phyloP scores from a whole-genome alignment of 1,284 basidiomycete genomes.

The Leccinum fuscescens region DNA sequence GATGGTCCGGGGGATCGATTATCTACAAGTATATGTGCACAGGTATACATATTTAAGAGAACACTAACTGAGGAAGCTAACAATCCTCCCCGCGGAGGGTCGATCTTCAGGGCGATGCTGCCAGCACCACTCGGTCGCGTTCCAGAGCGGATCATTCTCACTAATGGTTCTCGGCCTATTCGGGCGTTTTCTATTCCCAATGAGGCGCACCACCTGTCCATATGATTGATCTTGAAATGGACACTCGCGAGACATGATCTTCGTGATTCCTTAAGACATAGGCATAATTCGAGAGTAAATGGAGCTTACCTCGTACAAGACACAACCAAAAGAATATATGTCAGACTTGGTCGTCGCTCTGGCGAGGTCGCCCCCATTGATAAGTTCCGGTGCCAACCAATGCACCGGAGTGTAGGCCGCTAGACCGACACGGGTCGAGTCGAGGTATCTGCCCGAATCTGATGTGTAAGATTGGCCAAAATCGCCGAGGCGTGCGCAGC shows the following conservation, averaged over 20 bases:
- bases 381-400: constrained; percentile 32
- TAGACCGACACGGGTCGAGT: constrained; percentile 25
- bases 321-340: constrained; percentile 31
- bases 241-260: constrained; percentile 25
- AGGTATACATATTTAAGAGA: neutral
- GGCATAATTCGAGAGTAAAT: neutral
- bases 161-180: constrained; percentile 8
- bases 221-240: constrained; percentile 14
- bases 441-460: constrained; percentile 27
- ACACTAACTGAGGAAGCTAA: constrained; percentile 1
- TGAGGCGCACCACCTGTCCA: neutral
- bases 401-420: constrained; percentile 7
- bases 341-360: constrained; percentile 22
- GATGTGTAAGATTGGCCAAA: constrained; percentile 35
- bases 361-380: constrained; percentile 5
- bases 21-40: neutral
- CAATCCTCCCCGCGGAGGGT: constrained; percentile 13
- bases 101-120: constrained; percentile 6
- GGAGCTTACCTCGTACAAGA: constrained; percentile 32
- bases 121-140: constrained; percentile 13
- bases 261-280: constrained; percentile 1
- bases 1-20: neutral
- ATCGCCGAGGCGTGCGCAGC: constrained; percentile 34
- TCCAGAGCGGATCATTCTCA: constrained; percentile 18
- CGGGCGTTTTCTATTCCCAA: constrained; percentile 7